Conservation (phyloP, 2,329 filamentous ascomycete genomes). For the Zymoseptoria brevis region DNA sequence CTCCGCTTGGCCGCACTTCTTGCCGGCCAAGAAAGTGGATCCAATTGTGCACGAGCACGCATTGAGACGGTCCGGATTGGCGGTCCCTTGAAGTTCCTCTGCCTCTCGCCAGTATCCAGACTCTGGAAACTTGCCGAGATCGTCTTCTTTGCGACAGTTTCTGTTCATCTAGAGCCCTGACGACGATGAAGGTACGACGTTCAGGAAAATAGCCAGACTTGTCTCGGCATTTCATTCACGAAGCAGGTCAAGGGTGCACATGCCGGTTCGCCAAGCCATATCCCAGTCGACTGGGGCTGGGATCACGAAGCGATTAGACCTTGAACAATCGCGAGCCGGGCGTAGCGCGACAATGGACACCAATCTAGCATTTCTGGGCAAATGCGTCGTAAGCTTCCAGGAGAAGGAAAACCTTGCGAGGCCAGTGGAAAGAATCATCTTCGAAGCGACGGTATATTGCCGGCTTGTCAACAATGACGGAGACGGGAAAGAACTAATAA, state of each 20-base stretch:
- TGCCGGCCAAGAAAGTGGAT: neutral
- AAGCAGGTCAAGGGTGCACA: neutral
- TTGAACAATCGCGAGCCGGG: neutral
- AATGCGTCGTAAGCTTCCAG: neutral
- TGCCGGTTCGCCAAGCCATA: neutral
- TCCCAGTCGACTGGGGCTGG: neutral
- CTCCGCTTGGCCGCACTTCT: neutral
- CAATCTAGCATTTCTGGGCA: neutral
- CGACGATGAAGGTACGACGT: neutral
- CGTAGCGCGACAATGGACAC: neutral
- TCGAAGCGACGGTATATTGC: neutral
- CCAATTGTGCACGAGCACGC: neutral
- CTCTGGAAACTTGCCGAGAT: neutral
- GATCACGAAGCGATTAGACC: neutral
- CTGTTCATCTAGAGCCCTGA: neutral
- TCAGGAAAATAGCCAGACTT: neutral
- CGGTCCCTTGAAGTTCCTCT: neutral
- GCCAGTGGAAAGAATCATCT: neutral
- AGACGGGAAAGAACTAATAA: neutral
- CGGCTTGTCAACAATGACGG: neutral
- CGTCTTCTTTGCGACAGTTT: neutral
- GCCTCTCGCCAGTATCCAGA: neutral
- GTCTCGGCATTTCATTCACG: neutral
- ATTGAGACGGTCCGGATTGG: too few relatives aligned
- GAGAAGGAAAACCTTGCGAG: neutral